Evolutionary conservation across 2,329 filamentous ascomycete species (phyloP), one percentile per base, ranked within the genome.

Genomic region (Calonectria naviculata): DNA sequence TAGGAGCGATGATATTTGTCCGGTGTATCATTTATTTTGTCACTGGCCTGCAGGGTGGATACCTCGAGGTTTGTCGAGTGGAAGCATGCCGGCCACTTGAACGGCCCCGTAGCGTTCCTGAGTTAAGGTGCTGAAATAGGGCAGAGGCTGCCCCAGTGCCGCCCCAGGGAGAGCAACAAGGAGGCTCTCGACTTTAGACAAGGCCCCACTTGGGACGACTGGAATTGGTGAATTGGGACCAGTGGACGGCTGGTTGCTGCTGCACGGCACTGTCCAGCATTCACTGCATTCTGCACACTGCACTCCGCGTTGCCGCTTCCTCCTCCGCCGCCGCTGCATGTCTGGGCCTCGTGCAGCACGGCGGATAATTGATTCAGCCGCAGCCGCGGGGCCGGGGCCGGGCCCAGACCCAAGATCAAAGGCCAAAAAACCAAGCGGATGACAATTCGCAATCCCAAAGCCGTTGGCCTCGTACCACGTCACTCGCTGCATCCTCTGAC

Each of bases 341-440:
- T 46, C 42, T 46, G 42, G 42, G 12, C 24, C 42, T 21, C n/a
- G 52, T 28, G 52, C 26, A 21, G 52, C 36, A 56, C 28, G 41
- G 31, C 31, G 61, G 67, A 72, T 69, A 72, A 72, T 72, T 67
- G 54, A 72, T 70, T 69, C 62, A 66, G 54, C 70, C 70, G 69
- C 70, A 71, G 56, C 67, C 61, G 41, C 69, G 56, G 36, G 56
- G 56, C 38, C 38, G 38, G 56, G 56, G 38, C 68, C 60, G 60
- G 56, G 72, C 42, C 64, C 46, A 38, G 61, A 17, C 61, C 61
- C 24, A 26, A 9, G 15, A 49, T 12, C 38, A 31, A 31, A 41
- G 42, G 17, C n/a, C 42, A 65, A 54, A 56, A 36, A n/a, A 52
- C 38, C 31, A 42, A 26, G 44, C 61, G 52, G 31, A 24, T 58